Conservation (phyloP, 345 rosid species). For the Sapria himalayana region DNA sequence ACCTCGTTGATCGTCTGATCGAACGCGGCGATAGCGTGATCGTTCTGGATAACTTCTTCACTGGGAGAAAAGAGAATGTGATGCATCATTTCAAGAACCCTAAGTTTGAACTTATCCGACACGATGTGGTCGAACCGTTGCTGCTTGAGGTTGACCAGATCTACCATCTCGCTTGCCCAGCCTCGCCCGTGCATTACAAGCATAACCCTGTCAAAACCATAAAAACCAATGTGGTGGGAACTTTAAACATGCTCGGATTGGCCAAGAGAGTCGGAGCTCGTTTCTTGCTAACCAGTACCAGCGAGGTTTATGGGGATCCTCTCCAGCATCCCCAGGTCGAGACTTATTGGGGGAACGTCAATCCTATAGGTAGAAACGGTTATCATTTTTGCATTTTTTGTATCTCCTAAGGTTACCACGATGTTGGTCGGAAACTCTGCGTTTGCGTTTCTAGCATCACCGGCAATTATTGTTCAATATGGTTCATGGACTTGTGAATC, state of each 20-base stretch:
- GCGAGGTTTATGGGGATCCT: slow-evolving; percentile 98
- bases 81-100: slow-evolving; percentile 94
- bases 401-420: neutral
- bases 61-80: slow-evolving; percentile 88
- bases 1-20: slow-evolving; percentile 80
- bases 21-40: slow-evolving; percentile 89
- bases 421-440: neutral
- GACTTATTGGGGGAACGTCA: slow-evolving; percentile 99
- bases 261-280: slow-evolving; percentile 93
- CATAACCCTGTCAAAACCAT: slow-evolving; percentile 95
- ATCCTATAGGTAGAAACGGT: slow-evolving; percentile 63
- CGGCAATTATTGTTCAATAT: neutral
- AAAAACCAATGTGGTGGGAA: slow-evolving; percentile 93
- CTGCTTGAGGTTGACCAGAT: slow-evolving; percentile 95
- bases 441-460: neutral
- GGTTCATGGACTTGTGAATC: neutral
- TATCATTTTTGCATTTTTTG: neutral
- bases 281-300: slow-evolving; percentile 76
- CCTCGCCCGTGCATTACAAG: slow-evolving; percentile 96
- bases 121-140: slow-evolving; percentile 88
- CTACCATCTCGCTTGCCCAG: slow-evolving; percentile 97
- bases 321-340: slow-evolving; percentile 97
- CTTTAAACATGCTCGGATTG: slow-evolving; percentile 82
- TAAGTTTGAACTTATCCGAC: slow-evolving; percentile 73
- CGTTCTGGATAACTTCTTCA: slow-evolving; percentile 96